Evolutionary conservation across 2,329 filamentous ascomycete genomes (phyloP), one percentile per base, ranked within the genome.

Genomic region (Xylaria sp.): DNA sequence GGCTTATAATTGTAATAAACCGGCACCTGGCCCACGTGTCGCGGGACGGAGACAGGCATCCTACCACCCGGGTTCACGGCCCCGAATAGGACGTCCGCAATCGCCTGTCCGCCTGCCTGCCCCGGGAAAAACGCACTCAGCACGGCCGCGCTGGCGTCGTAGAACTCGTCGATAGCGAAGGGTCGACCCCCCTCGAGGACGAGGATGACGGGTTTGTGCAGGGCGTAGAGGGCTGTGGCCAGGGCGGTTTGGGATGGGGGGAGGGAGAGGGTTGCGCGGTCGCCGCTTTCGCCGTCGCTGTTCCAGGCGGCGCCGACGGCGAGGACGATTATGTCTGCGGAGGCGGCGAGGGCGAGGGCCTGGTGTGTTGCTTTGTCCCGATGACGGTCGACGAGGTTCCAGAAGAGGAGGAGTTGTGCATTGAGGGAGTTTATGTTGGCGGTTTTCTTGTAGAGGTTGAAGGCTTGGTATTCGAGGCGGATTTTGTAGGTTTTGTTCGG

Each of bases 251-350:
- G 76, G 50, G 71, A 73, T 2, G 70, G 65, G 2, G 72, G 66
- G 1, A 79, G 69, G 2, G 68, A 68, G 0, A 79, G 65, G 0
- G 72, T 76, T 2, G 71, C 74, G 11, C 76, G 68, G 50, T 78
- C 76, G 11, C 73, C 76, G 52, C 67, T 70, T 65, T 79, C 76
- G 46, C 76, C 76, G 57, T 79, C 76, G 57, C 73, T 76, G 61
- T 77, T 76, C 76, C 76, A 79, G n/a, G 72, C 72, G 2, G 74
- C 75, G 1, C 76, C 76, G 0, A 76, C 67, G 0, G 75, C 70
- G 9, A 79, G 69, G 10, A 79, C 59, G 3, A 78, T 68, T 1
- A 76, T 30, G 57, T 78, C 75, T 2, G 76, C 70, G 2, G 70
- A 65, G 7, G 64, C 59, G 2, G 76, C 75, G 13, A 76, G 44